A percentile compares a stretch with the other conserved stretches of the same genome.
Evolutionary conservation across 2,329 filamentous ascomycete genomes (phyloP).

Genomic region (Hawksworthiomyces lignivorus): DNA sequence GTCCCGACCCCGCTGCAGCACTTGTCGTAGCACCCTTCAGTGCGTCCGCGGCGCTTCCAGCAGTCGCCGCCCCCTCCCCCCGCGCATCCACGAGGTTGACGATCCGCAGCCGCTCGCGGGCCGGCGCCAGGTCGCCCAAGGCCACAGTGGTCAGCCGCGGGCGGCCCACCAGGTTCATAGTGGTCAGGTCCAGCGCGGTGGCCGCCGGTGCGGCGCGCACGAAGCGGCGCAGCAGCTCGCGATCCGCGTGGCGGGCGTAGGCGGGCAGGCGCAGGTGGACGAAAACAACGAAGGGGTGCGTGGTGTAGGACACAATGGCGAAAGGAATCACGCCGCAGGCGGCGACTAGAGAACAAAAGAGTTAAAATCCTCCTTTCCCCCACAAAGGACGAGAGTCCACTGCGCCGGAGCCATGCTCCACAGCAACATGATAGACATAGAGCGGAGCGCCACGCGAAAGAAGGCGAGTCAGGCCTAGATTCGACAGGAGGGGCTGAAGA

Average conservation of each 20-base stretch:
- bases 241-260: conserved; percentile 46
- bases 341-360: conserved; percentile 44
- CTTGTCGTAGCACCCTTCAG: too few relatives aligned
- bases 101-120: conserved; percentile 25
- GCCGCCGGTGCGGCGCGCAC: conserved; percentile 36
- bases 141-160: conserved; percentile 33
- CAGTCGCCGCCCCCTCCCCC: too few relatives aligned
- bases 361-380: too few relatives aligned
- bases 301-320: conserved; percentile 54
- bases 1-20: background rate
- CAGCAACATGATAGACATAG: too few relatives aligned
- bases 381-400: too few relatives aligned
- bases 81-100: conserved; percentile 25
- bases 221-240: conserved; percentile 46
- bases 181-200: conserved; percentile 44
- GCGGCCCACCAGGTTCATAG: conserved; percentile 48
- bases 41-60: conserved; percentile 23
- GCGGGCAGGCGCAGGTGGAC: conserved; percentile 62
- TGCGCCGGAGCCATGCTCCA: too few relatives aligned
- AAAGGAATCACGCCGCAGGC: conserved; percentile 58
- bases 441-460: too few relatives aligned
- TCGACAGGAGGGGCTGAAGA: too few relatives aligned
- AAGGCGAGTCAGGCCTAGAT: too few relatives aligned
- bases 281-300: conserved; percentile 64
- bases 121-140: conserved; percentile 27